phyloP scores from a whole-genome alignment of 257 asterid species.

The Solanum rostratum region DNA sequence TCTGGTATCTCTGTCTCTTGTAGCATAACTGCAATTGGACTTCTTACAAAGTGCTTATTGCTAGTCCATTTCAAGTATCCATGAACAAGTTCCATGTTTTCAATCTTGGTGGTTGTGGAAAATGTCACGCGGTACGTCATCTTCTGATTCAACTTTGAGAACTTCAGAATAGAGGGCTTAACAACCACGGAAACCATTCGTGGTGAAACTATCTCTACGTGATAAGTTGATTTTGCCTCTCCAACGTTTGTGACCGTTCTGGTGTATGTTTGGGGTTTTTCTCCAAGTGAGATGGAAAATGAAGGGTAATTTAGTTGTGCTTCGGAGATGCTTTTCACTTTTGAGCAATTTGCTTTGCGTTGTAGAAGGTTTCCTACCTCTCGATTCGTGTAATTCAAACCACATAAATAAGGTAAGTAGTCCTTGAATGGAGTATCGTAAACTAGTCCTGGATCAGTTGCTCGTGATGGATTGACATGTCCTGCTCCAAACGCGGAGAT shows the following conservation, averaged over 20 bases:
- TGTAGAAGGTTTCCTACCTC: slow-evolving; percentile 4
- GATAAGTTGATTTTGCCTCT: slow-evolving; percentile 11
- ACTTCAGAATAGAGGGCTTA: slow-evolving; percentile 3
- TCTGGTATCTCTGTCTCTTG: not conserved
- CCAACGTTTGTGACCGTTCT: slow-evolving; percentile 38
- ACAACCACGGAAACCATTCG: slow-evolving; percentile 7
- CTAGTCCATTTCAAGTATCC: slow-evolving; percentile 23
- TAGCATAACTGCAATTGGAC: slow-evolving; percentile 10
- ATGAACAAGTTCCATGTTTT: slow-evolving; percentile 8
- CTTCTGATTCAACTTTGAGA: slow-evolving; percentile 3
- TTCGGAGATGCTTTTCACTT: not conserved
- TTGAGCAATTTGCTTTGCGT: slow-evolving; percentile 1
- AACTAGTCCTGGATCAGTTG: slow-evolving; percentile 26
- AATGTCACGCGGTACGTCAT: slow-evolving; percentile 3
- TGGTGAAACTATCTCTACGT: not conserved
- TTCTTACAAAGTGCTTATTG: slow-evolving; percentile 7
- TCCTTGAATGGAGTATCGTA: slow-evolving; percentile 11
- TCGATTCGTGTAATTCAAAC: not conserved
- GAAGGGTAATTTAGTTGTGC: slow-evolving; percentile 33
- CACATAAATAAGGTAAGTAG: slow-evolving; percentile 25
- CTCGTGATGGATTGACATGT: slow-evolving; percentile 24
- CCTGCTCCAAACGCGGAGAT: slow-evolving; percentile 21
- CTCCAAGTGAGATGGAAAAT: slow-evolving; percentile 8
- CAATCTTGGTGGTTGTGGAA: not conserved
- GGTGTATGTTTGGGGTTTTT: not conserved